Evolutionary conservation across 2,329 filamentous ascomycete genomes (phyloP), one percentile per base, ranked within the genome.

Genomic region (Cladosporium phlei): DNA sequence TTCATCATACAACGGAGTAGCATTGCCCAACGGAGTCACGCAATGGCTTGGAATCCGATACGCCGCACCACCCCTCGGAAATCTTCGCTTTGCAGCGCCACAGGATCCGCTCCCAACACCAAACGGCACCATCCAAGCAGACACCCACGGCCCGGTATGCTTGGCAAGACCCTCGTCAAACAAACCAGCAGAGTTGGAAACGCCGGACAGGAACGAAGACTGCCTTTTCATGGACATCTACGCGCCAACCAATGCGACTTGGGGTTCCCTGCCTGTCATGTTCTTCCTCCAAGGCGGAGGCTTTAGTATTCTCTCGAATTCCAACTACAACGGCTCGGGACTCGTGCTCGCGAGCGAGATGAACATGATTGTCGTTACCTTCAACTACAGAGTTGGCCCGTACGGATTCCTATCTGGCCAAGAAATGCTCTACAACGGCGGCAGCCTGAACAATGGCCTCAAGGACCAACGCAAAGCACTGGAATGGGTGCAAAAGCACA

Each of bases 331-430:
- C 53, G 82, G 78, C 0, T 74, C 73, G 1, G 78, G 76, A 1
- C 64, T 89, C 14, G 71, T 83, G 22, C 61, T 71, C 21, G 82
- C 80, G 0, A 76, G 77, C 14, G 71, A 73, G 27, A 67, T 76
- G 47, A 71, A 77, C 37, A 82, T 88, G 19, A 67, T 90, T 0
- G 78, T 88, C 0, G 83, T 89, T 2, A 82, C 74, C 8, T 77
- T 88, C 66, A 89, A 88, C 65, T 89, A 90, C 60, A 80, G 86
- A 4, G 83, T 90, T 9, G 85, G 85, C 0, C 75, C 78, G 0
- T 88, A 81, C 55, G 86, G 86, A 0, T 90, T 88, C 59, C 71
- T 90, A 10, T 77, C 79, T 1, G 71, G 79, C 46, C 67, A 75
- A 12, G 75, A 83, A 55, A 64, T 82, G 1, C 32, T 52, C 2